phyloP scores from a whole-genome alignment of 768 basidiomycete species.

The Leccinum obscurum region DNA sequence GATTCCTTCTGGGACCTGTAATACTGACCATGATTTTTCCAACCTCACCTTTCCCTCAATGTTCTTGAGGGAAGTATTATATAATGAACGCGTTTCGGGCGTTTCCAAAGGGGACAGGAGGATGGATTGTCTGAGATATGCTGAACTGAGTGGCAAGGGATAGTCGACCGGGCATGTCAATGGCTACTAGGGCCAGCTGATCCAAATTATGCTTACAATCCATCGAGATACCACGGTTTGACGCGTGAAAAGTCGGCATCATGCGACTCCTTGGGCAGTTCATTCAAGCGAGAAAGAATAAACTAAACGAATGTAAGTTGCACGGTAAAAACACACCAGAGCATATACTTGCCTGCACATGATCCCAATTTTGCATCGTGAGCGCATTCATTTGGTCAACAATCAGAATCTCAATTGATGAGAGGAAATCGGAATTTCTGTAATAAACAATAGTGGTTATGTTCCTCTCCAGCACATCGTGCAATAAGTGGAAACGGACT shows the following conservation, averaged over 20 bases:
- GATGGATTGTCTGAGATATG: constrained; percentile 87
- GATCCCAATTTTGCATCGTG: constrained; percentile 99
- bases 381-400: constrained; percentile 92
- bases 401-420: constrained; percentile 89
- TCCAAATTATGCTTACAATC: constrained; percentile 61
- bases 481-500: constrained; percentile 49
- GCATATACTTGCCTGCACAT: constrained; percentile 68
- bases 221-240: constrained; percentile 97
- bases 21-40: constrained; percentile 66
- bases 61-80: constrained; percentile 74
- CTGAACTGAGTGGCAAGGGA: constrained; percentile 50
- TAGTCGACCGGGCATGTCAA: constrained; percentile 48
- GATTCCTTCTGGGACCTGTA: constrained; percentile 81
- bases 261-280: constrained; percentile 89
- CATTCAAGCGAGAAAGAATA: constrained; percentile 81
- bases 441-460: constrained; percentile 3
- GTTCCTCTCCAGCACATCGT: not conserved
- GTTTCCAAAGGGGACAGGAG: constrained; percentile 86
- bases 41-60: constrained; percentile 80
- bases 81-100: constrained; percentile 82
- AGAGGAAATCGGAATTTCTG: constrained; percentile 87
- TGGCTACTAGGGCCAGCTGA: constrained; percentile 68
- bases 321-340: not conserved
- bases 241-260: constrained; percentile 95
- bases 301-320: constrained; percentile 51